Conservation (phyloP, 2,329 filamentous ascomycete genomes). For the Exophiala sideris region DNA sequence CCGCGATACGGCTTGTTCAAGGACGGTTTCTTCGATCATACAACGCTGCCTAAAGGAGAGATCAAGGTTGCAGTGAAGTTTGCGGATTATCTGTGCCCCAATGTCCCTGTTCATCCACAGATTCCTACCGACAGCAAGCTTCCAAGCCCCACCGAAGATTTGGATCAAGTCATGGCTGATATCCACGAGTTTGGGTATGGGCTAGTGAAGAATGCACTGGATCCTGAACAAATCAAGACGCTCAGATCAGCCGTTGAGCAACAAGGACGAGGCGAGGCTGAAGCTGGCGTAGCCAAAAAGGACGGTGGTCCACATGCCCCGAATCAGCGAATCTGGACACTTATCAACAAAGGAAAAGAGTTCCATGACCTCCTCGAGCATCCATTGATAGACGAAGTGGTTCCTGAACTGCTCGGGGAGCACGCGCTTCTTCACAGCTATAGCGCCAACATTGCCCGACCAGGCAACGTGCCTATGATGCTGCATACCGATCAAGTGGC, state of each 20-base stretch:
- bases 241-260: background rate
- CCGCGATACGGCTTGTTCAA: slow-evolving; percentile 31
- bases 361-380: slow-evolving; percentile 18
- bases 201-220: slow-evolving; percentile 13
- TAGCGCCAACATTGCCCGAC: slow-evolving; percentile 16
- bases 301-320: slow-evolving; percentile 11
- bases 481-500: slow-evolving; percentile 16
- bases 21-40: slow-evolving; percentile 28
- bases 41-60: slow-evolving; percentile 26
- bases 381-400: slow-evolving; percentile 12
- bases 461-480: slow-evolving; percentile 16
- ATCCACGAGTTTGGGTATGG: slow-evolving; percentile 13
- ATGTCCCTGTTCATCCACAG: slow-evolving; percentile 21
- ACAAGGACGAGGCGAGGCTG: slow-evolving; percentile 8
- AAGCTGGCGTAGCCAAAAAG: slow-evolving; percentile 2
- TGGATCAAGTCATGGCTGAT: slow-evolving; percentile 12
- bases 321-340: slow-evolving; percentile 16
- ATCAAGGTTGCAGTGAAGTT: slow-evolving; percentile 30
- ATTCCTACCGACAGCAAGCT: slow-evolving; percentile 35
- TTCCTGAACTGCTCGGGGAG: slow-evolving; percentile 15
- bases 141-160: slow-evolving; percentile 9
- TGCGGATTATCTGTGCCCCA: slow-evolving; percentile 28
- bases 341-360: slow-evolving; percentile 17
- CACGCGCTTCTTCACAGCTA: slow-evolving; percentile 10
- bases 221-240: slow-evolving; percentile 2